Evolutionary conservation across 2,329 filamentous ascomycete genomes (phyloP).

Genomic region (Cytospora piceicola): DNA sequence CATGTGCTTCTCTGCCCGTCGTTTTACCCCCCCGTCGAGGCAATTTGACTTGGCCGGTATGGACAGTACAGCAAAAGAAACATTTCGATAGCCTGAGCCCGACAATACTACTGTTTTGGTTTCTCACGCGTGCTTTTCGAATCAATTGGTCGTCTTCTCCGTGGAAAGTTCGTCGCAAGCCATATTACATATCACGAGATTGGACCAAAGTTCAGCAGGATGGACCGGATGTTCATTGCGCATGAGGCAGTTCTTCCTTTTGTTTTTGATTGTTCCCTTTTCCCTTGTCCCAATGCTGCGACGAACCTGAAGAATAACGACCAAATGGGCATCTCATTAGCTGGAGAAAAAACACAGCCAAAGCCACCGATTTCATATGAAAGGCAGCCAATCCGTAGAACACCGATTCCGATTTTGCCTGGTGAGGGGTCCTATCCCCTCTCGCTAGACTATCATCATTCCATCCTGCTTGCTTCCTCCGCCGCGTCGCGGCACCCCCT

Average conservation of each 20-base stretch:
- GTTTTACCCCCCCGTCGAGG: neutral
- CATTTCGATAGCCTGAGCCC: too few species aligned
- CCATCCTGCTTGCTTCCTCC: constrained; percentile 9
- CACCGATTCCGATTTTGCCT: constrained; percentile 32
- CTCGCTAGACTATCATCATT: constrained; percentile 24
- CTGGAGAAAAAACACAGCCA: constrained; percentile 23
- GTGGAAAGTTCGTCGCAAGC: too few species aligned
- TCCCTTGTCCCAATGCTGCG: constrained; percentile 28
- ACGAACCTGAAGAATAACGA: constrained; percentile 27
- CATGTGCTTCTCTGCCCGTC: neutral
- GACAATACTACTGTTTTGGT: neutral
- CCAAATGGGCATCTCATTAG: constrained; percentile 24
- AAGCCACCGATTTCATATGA: constrained; percentile 26
- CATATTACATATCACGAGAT: neutral
- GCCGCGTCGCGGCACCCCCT: neutral
- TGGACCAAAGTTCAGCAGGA: constrained; percentile 7
- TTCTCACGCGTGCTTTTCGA: neutral
- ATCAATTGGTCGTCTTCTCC: neutral
- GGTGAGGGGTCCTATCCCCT: constrained; percentile 14
- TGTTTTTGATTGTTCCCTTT: constrained; percentile 29
- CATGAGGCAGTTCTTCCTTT: constrained; percentile 29
- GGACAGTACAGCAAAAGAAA: too few species aligned
- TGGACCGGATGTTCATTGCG: constrained; percentile 30
- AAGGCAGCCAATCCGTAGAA: constrained; percentile 31
- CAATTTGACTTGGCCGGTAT: neutral